Conservation (phyloP, 441 rosid species). For the Gossypium lobatum region DNA sequence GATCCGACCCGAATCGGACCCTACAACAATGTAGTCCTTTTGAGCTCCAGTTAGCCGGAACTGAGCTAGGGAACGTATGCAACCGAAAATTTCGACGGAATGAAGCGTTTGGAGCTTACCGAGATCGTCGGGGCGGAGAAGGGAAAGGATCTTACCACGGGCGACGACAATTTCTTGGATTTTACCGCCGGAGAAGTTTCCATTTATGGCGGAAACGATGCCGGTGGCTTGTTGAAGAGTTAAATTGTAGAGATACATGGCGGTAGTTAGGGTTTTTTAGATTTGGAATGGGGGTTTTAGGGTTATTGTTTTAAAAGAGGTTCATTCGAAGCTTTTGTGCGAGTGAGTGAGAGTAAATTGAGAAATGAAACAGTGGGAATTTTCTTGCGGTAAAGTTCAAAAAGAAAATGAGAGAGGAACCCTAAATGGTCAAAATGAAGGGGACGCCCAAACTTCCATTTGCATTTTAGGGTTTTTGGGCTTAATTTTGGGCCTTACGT, state of each 20-base stretch:
- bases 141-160: slow-evolving; percentile 91
- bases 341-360: background rate
- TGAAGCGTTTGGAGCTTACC: slow-evolving; percentile 87
- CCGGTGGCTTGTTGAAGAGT: slow-evolving; percentile 94
- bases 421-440: background rate
- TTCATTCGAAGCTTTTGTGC: background rate
- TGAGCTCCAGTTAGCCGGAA: slow-evolving; percentile 87
- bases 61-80: slow-evolving; percentile 75
- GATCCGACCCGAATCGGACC: slow-evolving; percentile 93
- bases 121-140: slow-evolving; percentile 83
- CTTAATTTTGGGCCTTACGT: background rate
- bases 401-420: background rate
- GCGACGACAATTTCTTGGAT: slow-evolving; percentile 87
- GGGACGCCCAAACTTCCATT: background rate
- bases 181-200: slow-evolving; percentile 89
- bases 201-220: slow-evolving; percentile 69
- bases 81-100: slow-evolving; percentile 90
- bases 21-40: slow-evolving; percentile 88
- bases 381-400: background rate
- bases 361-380: background rate
- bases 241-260: slow-evolving; percentile 85
- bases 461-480: background rate
- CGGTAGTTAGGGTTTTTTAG: slow-evolving; percentile 20
- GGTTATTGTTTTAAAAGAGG: background rate
- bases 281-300: background rate